These are phyloP conservation scores for Priceomyces melissophilus DNA, from an alignment of 805 yeast genomes.

Conservation along the genomic window DNA sequence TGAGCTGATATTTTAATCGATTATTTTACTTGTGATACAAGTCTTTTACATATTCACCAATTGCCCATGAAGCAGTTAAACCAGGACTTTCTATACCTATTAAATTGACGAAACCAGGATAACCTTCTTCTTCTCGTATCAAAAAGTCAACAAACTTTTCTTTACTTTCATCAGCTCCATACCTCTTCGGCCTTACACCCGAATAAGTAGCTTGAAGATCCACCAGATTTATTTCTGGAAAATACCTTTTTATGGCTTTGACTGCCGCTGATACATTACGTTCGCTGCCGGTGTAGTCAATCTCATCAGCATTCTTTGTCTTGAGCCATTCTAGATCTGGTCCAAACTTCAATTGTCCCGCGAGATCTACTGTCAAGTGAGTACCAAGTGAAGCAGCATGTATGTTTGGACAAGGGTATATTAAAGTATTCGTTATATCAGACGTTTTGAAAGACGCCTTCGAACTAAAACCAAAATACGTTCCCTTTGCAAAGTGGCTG, in stretches of 20 bases:
- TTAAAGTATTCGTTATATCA: slow-evolving; percentile 27
- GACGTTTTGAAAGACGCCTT: slow-evolving; percentile 36
- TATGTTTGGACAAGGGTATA: slow-evolving; percentile 76
- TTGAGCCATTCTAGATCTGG: slow-evolving; percentile 86
- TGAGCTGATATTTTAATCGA: not conserved
- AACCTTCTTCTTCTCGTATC: slow-evolving; percentile 65
- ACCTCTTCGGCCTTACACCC: slow-evolving; percentile 81
- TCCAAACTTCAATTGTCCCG: slow-evolving; percentile 78
- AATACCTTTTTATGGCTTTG: slow-evolving; percentile 56
- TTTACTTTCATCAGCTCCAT: slow-evolving; percentile 37
- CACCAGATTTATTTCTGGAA: slow-evolving; percentile 52
- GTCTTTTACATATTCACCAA: slow-evolving; percentile 64
- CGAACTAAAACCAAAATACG: slow-evolving; percentile 60
- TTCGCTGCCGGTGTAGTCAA: slow-evolving; percentile 47
- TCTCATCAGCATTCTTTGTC: slow-evolving; percentile 23
- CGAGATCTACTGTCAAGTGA: slow-evolving; percentile 79
- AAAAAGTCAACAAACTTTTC: slow-evolving; percentile 65
- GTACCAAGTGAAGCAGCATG: slow-evolving; percentile 79
- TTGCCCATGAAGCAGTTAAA: slow-evolving; percentile 76
- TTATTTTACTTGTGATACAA: slow-evolving; percentile 18
- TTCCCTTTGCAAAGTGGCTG: slow-evolving; percentile 79
- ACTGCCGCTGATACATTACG: slow-evolving; percentile 53
- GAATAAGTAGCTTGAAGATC: slow-evolving; percentile 66
- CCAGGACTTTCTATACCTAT: slow-evolving; percentile 92
- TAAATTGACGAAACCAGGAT: slow-evolving; percentile 74